phyloP scores from a whole-genome alignment of 306 rosid genomes.

The Corylus heterophylla region DNA sequence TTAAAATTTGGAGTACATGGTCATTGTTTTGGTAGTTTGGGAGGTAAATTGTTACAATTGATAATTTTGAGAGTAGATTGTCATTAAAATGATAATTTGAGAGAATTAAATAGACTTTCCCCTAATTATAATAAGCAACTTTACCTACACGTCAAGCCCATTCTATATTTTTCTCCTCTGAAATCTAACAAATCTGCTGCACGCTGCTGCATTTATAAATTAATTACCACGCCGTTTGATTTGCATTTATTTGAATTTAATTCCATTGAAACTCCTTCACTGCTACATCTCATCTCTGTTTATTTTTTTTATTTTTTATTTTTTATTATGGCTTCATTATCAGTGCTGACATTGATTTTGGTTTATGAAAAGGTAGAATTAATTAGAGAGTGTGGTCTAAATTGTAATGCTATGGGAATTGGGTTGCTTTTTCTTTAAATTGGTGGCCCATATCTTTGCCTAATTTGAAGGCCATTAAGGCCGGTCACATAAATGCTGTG shows the following conservation, averaged over 20 bases:
- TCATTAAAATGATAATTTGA: too few relatives aligned
- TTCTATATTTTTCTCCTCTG: too few relatives aligned
- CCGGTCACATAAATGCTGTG: slow-evolving; percentile 47
- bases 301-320: too few relatives aligned
- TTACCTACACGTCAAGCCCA: too few relatives aligned
- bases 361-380: slow-evolving; percentile 19
- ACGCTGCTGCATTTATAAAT: not conserved
- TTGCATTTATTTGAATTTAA: not conserved
- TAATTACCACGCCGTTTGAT: not conserved
- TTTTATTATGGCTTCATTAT: not conserved
- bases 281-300: not conserved
- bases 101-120: too few relatives aligned
- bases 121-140: too few relatives aligned
- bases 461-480: slow-evolving; percentile 50
- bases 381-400: slow-evolving; percentile 9
- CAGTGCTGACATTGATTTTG: slow-evolving; percentile 17
- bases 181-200: not conserved
- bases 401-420: slow-evolving; percentile 13
- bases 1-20: too few relatives aligned
- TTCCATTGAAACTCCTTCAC: not conserved
- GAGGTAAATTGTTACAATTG: too few relatives aligned
- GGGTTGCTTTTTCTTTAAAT: slow-evolving; percentile 29
- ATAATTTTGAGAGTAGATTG: too few relatives aligned
- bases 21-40: too few relatives aligned
- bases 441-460: slow-evolving; percentile 44